Base-by-base conservation (phyloP, 228 moss, liverwort and hornwort species). In the Sphagnum magellanicum region DNA sequence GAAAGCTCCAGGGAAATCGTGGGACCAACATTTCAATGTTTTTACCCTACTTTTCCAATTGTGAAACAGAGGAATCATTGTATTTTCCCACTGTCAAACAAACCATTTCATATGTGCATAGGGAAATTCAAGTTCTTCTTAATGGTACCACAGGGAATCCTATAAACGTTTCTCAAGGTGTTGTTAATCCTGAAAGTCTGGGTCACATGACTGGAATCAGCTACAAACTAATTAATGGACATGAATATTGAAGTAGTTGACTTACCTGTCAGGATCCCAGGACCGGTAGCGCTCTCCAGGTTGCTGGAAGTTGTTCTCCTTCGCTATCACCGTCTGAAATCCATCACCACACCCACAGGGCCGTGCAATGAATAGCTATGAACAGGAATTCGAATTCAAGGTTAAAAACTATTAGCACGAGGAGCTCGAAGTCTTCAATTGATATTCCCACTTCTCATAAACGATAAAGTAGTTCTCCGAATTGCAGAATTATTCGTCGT, bases 221-320 rank as follows among this genome's bases (percentile, higher is more conserved):
- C 55, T 57, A 57, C 55, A 0, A 57, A 8, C 13, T 13, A 8
- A 57, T 57, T 13, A 57, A 57, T 4, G 3, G 13, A 8, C 55
- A 57, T 3, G 13, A 13, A 57, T 8, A 13, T 8, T 57, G 55
- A 57, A 57, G 13, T 13, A 57, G 55, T 57, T 8, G 0, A 57
- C 16, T 3, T 11, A 85, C 90, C 90, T 88, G 65, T 75, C 89
- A 5, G 70, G 70, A 67, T 85, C 83, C 86, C 86, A 89, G 13
- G 75, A 77, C 67, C 89, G 79, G 67, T 83, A 87, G 16, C 87
- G 78, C 60, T 86, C 76, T 59, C 89, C 89, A 46, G 81, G 72
- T 62, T 89, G 89, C 53, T 83, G 77, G 81, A 89, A 89, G 70
- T 89, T 89, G 72, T 89, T 89, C 78, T 89, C 89, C 79, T 84